Evolutionary conservation across 345 rosid genomes (phyloP).

Genomic region (Aegle marmelos): DNA sequence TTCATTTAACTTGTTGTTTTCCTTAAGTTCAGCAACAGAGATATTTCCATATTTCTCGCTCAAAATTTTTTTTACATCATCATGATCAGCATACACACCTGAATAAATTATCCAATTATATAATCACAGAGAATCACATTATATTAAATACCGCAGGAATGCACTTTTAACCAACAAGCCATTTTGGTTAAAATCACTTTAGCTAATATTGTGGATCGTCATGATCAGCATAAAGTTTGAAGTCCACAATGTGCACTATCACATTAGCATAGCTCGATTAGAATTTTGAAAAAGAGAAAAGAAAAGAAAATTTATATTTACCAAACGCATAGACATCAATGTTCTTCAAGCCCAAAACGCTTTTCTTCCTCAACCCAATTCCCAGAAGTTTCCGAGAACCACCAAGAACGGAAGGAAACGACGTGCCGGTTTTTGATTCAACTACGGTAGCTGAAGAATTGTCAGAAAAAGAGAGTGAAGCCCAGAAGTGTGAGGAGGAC

Average conservation of each 20-base stretch:
- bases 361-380: constrained; percentile 72
- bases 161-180: constrained; percentile 2
- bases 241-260: neutral
- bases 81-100: constrained; percentile 79
- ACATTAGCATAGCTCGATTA: neutral
- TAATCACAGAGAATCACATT: neutral
- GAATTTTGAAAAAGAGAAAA: neutral
- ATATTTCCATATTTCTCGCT: constrained; percentile 57
- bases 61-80: constrained; percentile 51
- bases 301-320: constrained; percentile 11
- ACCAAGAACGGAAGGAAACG: constrained; percentile 56
- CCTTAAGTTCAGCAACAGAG: constrained; percentile 55
- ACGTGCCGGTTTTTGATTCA: constrained; percentile 61
- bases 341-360: constrained; percentile 73
- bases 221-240: neutral
- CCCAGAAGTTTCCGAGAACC: constrained; percentile 66
- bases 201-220: neutral
- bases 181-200: neutral
- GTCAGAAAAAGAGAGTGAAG: constrained; percentile 69
- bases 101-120: neutral
- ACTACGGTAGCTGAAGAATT: constrained; percentile 47
- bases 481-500: constrained; percentile 43
- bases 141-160: neutral
- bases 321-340: constrained; percentile 84
- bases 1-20: constrained; percentile 43